Evolutionary conservation across 306 rosid genomes (phyloP).

Genomic region (Glycine tomentella): DNA sequence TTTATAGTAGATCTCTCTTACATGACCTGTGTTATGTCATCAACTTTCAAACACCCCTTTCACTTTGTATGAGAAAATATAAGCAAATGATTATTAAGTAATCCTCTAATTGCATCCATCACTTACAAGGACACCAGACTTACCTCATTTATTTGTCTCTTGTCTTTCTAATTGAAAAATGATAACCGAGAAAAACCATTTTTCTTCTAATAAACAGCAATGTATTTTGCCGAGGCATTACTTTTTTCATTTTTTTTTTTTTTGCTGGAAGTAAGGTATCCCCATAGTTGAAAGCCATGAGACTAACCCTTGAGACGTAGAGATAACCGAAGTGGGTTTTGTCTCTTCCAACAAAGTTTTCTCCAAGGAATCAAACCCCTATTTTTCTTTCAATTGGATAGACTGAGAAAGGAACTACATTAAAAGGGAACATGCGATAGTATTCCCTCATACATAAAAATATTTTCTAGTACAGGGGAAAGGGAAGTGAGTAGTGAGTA

Average conservation of each 20-base stretch:
- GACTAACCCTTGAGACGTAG: too few species aligned
- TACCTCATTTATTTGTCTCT: not conserved
- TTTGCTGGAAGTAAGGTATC: too few species aligned
- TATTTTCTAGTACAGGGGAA: not conserved
- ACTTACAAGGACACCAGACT: not conserved
- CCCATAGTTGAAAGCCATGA: too few species aligned
- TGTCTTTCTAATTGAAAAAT: not conserved
- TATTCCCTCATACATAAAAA: too few species aligned
- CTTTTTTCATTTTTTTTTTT: too few species aligned
- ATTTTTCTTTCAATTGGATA: not conserved
- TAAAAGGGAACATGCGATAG: not conserved
- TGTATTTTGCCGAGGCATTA: not conserved
- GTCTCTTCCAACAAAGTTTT: too few species aligned
- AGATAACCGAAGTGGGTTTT: too few species aligned
- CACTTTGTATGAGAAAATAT: not conserved
- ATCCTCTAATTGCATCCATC: not conserved
- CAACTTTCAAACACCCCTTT: slow-evolving; percentile 6
- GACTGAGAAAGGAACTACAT: not conserved
- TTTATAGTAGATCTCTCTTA: not conserved
- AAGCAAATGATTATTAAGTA: not conserved
- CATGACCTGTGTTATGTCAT: not conserved
- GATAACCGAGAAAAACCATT: not conserved
- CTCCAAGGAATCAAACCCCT: too few species aligned
- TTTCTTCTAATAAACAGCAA: not conserved
- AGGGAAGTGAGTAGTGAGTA: slow-evolving; percentile 9